These are phyloP conservation scores for Wickerhamomyces sp. DNA, from an alignment of 1,139 yeast genomes.

Conservation along the genomic window DNA sequence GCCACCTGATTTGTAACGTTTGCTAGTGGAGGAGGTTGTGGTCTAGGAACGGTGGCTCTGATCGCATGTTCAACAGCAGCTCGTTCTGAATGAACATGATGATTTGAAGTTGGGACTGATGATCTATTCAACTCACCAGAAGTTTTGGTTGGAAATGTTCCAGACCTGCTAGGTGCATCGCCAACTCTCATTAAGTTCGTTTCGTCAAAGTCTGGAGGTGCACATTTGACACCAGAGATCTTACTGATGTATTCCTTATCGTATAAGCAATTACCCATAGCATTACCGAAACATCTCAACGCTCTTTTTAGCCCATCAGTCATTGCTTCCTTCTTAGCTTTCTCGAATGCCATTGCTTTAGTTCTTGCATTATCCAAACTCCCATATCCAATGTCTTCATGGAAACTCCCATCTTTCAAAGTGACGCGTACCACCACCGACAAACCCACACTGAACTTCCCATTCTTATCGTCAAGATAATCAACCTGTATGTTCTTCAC, in stretches of 20 bases:
- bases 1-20: background rate
- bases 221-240: conserved; percentile 43
- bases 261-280: conserved; percentile 73
- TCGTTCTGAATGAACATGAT: too few species aligned
- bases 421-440: conserved; percentile 70
- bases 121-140: conserved; percentile 2
- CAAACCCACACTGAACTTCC: conserved; percentile 54
- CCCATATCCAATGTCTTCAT: conserved; percentile 82
- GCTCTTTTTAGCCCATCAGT: conserved; percentile 80
- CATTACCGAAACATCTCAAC: conserved; percentile 73
- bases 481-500: conserved; percentile 63
- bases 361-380: conserved; percentile 66
- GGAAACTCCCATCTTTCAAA: conserved; percentile 67
- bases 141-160: conserved; percentile 15
- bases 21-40: background rate
- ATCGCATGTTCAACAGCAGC: background rate
- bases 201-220: conserved; percentile 51
- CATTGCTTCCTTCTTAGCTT: conserved; percentile 75
- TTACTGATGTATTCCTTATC: conserved; percentile 61
- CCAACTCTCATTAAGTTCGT: conserved; percentile 36
- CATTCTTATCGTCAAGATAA: conserved; percentile 57
- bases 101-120: too few species aligned
- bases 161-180: conserved; percentile 28
- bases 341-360: conserved; percentile 73
- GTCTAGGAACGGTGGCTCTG: conserved; percentile 2